Percentiles rank a stretch among this genome's conserved stretches.
phyloP scores from a whole-genome alignment of 1,284 basidiomycete genomes.

The Volvariella surrecta region DNA sequence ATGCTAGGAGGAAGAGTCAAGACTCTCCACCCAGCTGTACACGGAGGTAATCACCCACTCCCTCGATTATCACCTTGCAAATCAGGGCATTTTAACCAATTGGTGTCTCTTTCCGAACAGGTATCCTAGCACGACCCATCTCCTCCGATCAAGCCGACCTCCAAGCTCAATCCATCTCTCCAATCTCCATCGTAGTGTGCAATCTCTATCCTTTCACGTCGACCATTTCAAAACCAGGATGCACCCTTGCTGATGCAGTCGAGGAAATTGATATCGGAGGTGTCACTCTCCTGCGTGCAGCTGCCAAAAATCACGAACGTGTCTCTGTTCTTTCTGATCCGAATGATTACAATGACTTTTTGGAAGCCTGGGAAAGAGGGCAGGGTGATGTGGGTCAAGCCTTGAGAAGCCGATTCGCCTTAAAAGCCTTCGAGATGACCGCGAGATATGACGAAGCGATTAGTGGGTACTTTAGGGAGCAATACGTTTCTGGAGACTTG shows the following conservation, averaged over 20 bases:
- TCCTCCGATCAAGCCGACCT: slow-evolving; percentile 84
- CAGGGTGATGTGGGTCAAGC: slow-evolving; percentile 65
- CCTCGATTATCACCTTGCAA: too few relatives aligned
- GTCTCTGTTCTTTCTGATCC: slow-evolving; percentile 93
- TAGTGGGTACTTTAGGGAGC: slow-evolving; percentile 92
- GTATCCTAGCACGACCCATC: slow-evolving; percentile 86
- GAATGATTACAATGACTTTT: slow-evolving; percentile 82
- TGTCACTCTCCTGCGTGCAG: slow-evolving; percentile 95
- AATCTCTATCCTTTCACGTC: slow-evolving; percentile 97
- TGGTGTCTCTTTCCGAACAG: slow-evolving; percentile 27
- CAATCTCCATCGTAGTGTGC: slow-evolving; percentile 95
- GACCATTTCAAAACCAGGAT: slow-evolving; percentile 84
- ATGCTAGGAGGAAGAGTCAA: slow-evolving; percentile 99
- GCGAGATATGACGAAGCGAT: slow-evolving; percentile 94
- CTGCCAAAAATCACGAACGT: slow-evolving; percentile 97
- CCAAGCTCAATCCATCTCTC: slow-evolving; percentile 72
- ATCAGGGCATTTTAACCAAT: too few relatives aligned
- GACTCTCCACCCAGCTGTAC: slow-evolving; percentile 98
- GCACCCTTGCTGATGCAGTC: slow-evolving; percentile 87
- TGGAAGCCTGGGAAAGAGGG: slow-evolving; percentile 65
- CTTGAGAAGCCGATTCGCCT: slow-evolving; percentile 74
- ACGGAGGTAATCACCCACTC: slow-evolving; percentile 62
- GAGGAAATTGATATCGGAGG: slow-evolving; percentile 99
- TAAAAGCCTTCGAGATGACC: slow-evolving; percentile 98
- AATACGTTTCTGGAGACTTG: slow-evolving; percentile 81